Evolutionary conservation across 352 stramenopile species (phyloP), one percentile per base, ranked within the genome.

Genomic region (Phytophthora kernoviae): DNA sequence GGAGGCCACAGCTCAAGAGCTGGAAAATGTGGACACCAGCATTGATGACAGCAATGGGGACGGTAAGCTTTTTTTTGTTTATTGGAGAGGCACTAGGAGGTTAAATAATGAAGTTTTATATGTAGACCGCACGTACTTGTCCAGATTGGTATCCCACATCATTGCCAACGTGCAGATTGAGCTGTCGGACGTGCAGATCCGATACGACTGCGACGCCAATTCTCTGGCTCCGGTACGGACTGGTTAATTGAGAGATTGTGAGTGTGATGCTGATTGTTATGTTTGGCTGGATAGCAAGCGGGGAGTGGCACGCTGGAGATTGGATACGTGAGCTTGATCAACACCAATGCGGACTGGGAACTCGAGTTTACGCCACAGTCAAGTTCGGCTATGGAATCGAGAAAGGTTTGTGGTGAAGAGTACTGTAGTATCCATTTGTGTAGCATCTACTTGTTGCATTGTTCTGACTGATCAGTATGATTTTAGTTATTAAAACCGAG

Each of bases 131-230:
- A 93, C 87, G 27, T 96, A 96, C 64, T 58, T 96, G 11, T 94
- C 85, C 26, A 74, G 81, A 48, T 44, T 96, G 44, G 83, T 96
- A 21, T 81, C 84, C 11, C 84, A 93, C 54, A 93, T 96, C 54
- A 90, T 96, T 54, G 71, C 80, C 40, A 96, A 96, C 61, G 82
- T 96, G 10, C 85, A 96, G 56, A 90, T 96, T 26, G 87, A 96
- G 51, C 62, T 94, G 20, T 74, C 73, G 33, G 82, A 94, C 53
- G 81, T 96, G 26, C 75, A 93, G 68, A 61, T 96, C 30, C 85
- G 84, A 37, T 96, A 94, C 50, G 85, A 96, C 59, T 96, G 87
- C 62, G 70, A 76, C 20, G 54, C 69, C 14, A 84, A 78, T 53
- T 88, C 81, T 9, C 58, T 78, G 22, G 73, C 80, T n/a, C 75